Percentiles rank a stretch among this genome's conserved stretches.
Evolutionary conservation across 441 rosid species (phyloP).

Genomic region (Syzygium malaccense): DNA sequence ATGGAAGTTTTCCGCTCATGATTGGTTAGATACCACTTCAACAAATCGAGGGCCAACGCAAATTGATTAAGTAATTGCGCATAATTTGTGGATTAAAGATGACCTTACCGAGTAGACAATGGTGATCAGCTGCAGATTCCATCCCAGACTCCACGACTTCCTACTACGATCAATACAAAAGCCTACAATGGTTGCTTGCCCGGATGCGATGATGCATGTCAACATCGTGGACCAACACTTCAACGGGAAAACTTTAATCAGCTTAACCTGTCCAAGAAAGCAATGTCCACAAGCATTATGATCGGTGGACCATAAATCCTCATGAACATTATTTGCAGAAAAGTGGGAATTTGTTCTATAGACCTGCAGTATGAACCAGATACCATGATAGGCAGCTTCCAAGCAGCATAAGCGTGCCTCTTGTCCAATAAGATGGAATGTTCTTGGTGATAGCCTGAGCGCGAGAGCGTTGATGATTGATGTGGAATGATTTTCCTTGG

Average conservation of each 20-base stretch:
- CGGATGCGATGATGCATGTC: slow-evolving; percentile 27
- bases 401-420: slow-evolving; percentile 25
- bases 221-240: slow-evolving; percentile 36
- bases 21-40: background rate
- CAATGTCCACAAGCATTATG: background rate
- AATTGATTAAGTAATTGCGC: background rate
- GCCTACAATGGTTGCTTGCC: slow-evolving; percentile 24
- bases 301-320: background rate
- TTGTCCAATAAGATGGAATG: slow-evolving; percentile 7
- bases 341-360: background rate
- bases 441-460: background rate
- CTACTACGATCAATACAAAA: slow-evolving; percentile 16
- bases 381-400: slow-evolving; percentile 22
- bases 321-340: background rate
- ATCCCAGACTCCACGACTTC: slow-evolving; percentile 25
- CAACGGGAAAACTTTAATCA: slow-evolving; percentile 25
- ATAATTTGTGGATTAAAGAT: background rate
- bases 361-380: slow-evolving; percentile 42
- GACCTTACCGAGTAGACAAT: slow-evolving; percentile 33
- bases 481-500: slow-evolving; percentile 23
- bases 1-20: background rate
- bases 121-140: slow-evolving; percentile 31
- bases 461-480: background rate
- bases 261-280: slow-evolving; percentile 18
- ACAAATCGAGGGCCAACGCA: background rate